These are phyloP conservation scores for Aspergillus mulundensis DNA, from an alignment of 495 filamentous ascomycete species.

Conservation along the genomic window DNA sequence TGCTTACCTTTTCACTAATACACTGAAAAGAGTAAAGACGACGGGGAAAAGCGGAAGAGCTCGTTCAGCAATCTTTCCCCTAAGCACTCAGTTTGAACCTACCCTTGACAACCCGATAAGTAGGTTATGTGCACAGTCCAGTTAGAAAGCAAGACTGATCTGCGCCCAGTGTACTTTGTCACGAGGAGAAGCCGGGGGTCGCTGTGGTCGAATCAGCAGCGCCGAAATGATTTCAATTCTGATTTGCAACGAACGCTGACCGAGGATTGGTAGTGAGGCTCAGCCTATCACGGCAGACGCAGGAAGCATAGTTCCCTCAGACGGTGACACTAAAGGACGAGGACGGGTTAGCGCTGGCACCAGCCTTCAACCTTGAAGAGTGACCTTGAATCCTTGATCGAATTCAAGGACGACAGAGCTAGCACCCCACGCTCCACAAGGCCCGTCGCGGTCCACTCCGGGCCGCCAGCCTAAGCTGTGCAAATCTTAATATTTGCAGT, in stretches of 20 bases:
- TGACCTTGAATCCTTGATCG: background rate
- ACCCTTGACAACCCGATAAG: conserved; percentile 3
- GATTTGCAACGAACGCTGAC: conserved; percentile 6
- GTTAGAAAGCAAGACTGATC: conserved; percentile 15
- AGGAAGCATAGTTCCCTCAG: conserved; percentile 13
- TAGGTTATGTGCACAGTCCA: conserved; percentile 2
- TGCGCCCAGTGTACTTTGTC: conserved; percentile 23
- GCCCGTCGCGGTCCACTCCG: conserved; percentile 27
- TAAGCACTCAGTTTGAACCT: conserved; percentile 2
- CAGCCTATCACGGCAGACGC: conserved; percentile 15
- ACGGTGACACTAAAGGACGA: conserved; percentile 6
- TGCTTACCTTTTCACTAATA: background rate
- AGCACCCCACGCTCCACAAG: conserved; percentile 26
- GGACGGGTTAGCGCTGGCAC: conserved; percentile 9
- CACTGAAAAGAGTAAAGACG: background rate
- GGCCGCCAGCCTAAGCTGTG: conserved; percentile 27
- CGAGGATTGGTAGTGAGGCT: conserved; percentile 8
- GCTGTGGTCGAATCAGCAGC: conserved; percentile 13
- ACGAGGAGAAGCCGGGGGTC: conserved; percentile 19
- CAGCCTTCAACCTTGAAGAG: conserved; percentile 9
- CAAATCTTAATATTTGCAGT: conserved; percentile 15
- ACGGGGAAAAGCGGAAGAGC: conserved; percentile 1
- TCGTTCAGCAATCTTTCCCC: conserved; percentile 4
- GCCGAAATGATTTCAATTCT: conserved; percentile 21
- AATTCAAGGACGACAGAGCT: conserved; percentile 9